Conservation (phyloP, 2,329 filamentous ascomycete species). For the Beauveria australis region DNA sequence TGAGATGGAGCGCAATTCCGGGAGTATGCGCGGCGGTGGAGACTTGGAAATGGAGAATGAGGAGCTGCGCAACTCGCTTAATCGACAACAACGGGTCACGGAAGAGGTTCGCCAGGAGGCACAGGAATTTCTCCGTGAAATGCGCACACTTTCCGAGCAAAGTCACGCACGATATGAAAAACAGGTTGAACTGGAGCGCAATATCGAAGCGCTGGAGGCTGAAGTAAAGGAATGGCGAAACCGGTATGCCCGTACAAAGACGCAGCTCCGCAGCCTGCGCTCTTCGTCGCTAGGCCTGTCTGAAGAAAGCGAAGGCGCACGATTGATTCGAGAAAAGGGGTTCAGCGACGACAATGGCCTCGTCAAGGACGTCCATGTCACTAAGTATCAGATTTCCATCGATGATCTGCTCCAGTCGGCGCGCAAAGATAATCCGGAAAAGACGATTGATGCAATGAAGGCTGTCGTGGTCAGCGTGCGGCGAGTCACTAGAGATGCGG, state of each 20-base stretch:
- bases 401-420: conserved; percentile 80
- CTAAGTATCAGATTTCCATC: conserved; percentile 88
- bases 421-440: conserved; percentile 62
- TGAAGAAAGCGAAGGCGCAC: conserved; percentile 61
- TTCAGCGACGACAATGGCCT: conserved; percentile 66
- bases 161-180: conserved; percentile 72
- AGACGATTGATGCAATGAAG: conserved; percentile 80
- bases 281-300: conserved; percentile 70
- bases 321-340: conserved; percentile 55
- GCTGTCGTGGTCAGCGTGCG: conserved; percentile 74
- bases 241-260: conserved; percentile 80
- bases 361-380: conserved; percentile 86
- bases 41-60: conserved; percentile 61
- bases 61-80: conserved; percentile 54
- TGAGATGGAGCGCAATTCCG: conserved; percentile 32
- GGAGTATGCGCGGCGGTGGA: conserved; percentile 18
- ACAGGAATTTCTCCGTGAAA: conserved; percentile 75
- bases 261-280: conserved; percentile 73
- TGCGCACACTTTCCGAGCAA: conserved; percentile 76
- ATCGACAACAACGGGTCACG: conserved; percentile 72
- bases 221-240: conserved; percentile 87
- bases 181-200: conserved; percentile 68
- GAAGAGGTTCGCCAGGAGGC: conserved; percentile 83
- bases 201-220: conserved; percentile 67
- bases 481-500: conserved; percentile 75